These are phyloP conservation scores for Chaetoceros muelleri DNA, from an alignment of 108 stramenopile species.

Conservation along the genomic window DNA sequence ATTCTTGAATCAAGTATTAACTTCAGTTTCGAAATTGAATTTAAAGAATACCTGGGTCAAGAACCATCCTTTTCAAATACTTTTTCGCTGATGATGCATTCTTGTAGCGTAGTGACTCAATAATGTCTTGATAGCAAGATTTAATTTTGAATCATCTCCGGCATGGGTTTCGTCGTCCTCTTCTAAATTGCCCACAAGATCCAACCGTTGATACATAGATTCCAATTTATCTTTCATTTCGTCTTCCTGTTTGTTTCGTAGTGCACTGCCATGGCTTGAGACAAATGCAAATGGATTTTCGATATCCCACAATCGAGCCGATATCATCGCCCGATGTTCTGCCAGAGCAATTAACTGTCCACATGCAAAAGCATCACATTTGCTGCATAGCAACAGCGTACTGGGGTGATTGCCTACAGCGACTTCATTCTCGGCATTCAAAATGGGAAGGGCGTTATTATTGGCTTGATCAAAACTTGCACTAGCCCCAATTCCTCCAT, in stretches of 20 bases:
- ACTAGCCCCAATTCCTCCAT: conserved; percentile 11
- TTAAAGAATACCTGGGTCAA: no score
- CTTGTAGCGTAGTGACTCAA: conserved; percentile 48
- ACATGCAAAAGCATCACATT: conserved; percentile 69
- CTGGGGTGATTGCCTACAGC: conserved; percentile 62
- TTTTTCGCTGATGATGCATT: no score
- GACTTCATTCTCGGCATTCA: neutral
- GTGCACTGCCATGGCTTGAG: conserved; percentile 12
- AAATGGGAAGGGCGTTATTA: neutral
- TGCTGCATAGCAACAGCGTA: conserved; percentile 49
- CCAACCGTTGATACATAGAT: conserved; percentile 24
- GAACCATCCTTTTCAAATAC: no score
- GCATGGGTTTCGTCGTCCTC: conserved; percentile 9
- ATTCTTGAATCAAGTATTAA: no score
- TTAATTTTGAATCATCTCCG: conserved; percentile 11
- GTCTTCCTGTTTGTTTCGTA: conserved; percentile 24
- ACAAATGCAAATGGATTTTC: conserved; percentile 45
- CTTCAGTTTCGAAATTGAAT: no score
- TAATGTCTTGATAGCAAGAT: conserved; percentile 51
- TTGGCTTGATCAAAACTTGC: conserved; percentile 16
- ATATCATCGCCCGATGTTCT: conserved; percentile 67
- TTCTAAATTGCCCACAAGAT: conserved; percentile 7
- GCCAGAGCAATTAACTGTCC: conserved; percentile 74
- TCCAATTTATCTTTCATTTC: conserved; percentile 31
- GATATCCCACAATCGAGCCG: conserved; percentile 62